Conservation (phyloP, 441 rosid genomes). For the Sinapis alba region DNA sequence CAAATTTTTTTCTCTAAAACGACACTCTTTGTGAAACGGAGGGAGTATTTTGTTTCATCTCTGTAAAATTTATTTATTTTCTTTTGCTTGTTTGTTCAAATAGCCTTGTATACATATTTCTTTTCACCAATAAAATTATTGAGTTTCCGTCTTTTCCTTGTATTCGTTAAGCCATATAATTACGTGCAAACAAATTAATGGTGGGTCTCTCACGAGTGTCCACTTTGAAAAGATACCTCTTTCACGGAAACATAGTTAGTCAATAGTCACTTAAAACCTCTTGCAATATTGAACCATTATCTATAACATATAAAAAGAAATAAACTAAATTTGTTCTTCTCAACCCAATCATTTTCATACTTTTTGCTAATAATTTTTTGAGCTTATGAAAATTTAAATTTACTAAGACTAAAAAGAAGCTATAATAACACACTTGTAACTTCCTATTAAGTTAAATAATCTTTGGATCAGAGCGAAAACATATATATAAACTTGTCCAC, state of each 20-base stretch:
- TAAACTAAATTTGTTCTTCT: not conserved
- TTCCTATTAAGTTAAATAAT: not conserved
- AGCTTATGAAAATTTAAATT: not conserved
- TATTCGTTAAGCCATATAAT: not conserved
- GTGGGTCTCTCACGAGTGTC: constrained; percentile 22
- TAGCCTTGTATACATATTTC: not conserved
- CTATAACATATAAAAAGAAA: not conserved
- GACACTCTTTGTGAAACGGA: no score
- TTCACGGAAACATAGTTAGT: constrained; percentile 31
- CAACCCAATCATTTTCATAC: not conserved
- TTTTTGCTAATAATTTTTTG: not conserved
- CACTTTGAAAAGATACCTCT: constrained; percentile 26
- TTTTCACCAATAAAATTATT: not conserved
- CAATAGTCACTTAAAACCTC: constrained; percentile 26
- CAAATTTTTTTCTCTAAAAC: no score
- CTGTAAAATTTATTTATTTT: not conserved
- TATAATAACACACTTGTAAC: not conserved
- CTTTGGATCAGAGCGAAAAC: no score
- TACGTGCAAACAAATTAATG: constrained; percentile 4
- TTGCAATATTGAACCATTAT: not conserved
- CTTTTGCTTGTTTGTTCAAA: not conserved
- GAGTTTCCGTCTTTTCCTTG: not conserved
- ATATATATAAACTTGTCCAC: no score
- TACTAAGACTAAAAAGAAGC: not conserved
- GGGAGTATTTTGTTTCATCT: not conserved